These are phyloP conservation scores for Annulohypoxylon truncatum DNA, from an alignment of 2,329 filamentous ascomycete species.

Conservation along the genomic window DNA sequence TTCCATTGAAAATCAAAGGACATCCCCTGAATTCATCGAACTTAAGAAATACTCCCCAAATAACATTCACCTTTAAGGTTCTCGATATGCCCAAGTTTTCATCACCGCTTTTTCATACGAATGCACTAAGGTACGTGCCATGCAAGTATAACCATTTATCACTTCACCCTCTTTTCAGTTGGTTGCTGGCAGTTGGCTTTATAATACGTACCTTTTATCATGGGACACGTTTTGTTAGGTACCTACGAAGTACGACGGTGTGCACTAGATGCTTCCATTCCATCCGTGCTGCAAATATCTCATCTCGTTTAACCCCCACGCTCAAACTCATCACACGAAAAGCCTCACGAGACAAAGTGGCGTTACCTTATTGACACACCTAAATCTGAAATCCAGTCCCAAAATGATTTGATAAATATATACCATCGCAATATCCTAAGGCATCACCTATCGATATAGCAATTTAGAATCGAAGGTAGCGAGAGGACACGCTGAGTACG, in stretches of 20 bases:
- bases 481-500: background rate
- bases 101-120: background rate
- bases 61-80: background rate
- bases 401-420: background rate
- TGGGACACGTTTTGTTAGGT: background rate
- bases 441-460: background rate
- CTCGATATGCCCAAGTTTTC: background rate
- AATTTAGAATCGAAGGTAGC: background rate
- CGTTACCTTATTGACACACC: background rate
- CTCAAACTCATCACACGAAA: background rate
- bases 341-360: background rate
- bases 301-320: conserved; percentile 9
- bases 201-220: background rate
- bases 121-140: background rate
- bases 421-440: background rate
- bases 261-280: background rate
- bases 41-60: background rate
- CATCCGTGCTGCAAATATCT: background rate
- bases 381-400: background rate
- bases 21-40: background rate
- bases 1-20: background rate
- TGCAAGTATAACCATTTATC: background rate
- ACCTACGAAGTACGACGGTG: background rate
- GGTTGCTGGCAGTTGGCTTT: background rate
- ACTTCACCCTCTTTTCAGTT: background rate